Evolutionary conservation across 371 early-diverging fungal species (phyloP).

Genomic region (Mucor piriformis): DNA sequence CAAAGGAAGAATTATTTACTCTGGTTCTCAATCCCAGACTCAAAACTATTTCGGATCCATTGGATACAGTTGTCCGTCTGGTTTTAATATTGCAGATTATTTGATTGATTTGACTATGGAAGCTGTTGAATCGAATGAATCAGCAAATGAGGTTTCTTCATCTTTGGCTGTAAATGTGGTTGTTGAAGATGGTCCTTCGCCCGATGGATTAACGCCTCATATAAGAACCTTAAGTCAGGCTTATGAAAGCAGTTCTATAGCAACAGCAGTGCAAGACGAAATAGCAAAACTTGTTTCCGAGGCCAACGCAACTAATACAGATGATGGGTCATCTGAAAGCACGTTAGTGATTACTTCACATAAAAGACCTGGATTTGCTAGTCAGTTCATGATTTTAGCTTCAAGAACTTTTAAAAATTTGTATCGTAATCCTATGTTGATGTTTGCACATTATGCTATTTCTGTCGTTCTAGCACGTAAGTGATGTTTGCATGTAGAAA

Average conservation of each 20-base stretch:
- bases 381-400: constrained; percentile 73
- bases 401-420: constrained; percentile 86
- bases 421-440: constrained; percentile 84
- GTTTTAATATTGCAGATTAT: constrained; percentile 94
- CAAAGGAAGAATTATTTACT: constrained; percentile 84
- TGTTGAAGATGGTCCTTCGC: constrained; percentile 28
- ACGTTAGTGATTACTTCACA: constrained; percentile 32
- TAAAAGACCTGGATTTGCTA: constrained; percentile 65
- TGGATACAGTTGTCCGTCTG: constrained; percentile 84
- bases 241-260: constrained; percentile 50
- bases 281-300: constrained; percentile 40
- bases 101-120: constrained; percentile 79
- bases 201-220: constrained; percentile 47
- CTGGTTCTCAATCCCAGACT: constrained; percentile 64
- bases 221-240: constrained; percentile 43
- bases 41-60: constrained; percentile 65
- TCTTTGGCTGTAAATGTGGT: constrained; percentile 23
- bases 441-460: constrained; percentile 83
- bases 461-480: constrained; percentile 73
- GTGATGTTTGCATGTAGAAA: neutral
- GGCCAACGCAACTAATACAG: constrained; percentile 16
- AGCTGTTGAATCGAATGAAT: constrained; percentile 47
- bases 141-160: constrained; percentile 42
- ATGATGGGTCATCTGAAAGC: neutral
- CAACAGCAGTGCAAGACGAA: constrained; percentile 40